A percentile compares a stretch with the other conserved stretches of the same genome.
These are phyloP conservation scores for Lichtheimia ornata DNA, from an alignment of 371 early-diverging fungal genomes.

Conservation along the genomic window DNA sequence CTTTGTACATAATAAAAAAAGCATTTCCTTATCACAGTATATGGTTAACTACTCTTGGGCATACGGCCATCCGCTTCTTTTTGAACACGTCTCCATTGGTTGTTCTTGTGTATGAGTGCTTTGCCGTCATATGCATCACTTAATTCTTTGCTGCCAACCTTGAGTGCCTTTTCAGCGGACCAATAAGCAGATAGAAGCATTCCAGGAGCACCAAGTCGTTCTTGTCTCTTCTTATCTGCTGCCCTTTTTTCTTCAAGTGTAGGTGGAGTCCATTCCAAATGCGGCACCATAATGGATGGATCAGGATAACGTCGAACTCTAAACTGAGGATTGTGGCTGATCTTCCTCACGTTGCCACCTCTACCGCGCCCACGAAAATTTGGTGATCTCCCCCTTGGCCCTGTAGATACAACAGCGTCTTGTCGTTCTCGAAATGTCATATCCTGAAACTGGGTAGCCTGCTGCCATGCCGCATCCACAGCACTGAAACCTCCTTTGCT, in stretches of 20 bases:
- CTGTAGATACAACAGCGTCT: conserved; percentile 14
- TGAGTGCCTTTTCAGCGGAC: conserved; percentile 16
- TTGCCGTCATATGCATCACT: conserved; percentile 4
- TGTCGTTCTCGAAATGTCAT: conserved; percentile 43
- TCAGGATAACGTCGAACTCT: neutral
- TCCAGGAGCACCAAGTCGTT: conserved; percentile 8
- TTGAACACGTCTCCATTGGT: conserved; percentile 9
- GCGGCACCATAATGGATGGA: neutral
- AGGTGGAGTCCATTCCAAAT: neutral
- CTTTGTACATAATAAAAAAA: too few relatives aligned
- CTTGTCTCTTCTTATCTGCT: conserved; percentile 3
- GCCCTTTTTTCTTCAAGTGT: conserved; percentile 1
- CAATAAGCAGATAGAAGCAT: conserved; percentile 6
- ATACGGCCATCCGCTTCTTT: conserved; percentile 10
- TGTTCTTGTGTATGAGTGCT: neutral
- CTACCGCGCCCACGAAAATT: conserved; percentile 8
- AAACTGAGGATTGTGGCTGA: conserved; percentile 16
- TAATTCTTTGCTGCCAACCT: conserved; percentile 9
- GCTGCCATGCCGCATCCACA: conserved; percentile 33
- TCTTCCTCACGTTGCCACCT: neutral
- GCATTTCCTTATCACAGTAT: too few relatives aligned
- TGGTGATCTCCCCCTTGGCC: neutral
- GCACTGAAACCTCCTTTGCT: neutral
- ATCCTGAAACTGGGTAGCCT: conserved; percentile 30
- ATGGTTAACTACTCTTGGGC: neutral